A percentile compares a stretch with the other conserved stretches of the same genome.
Evolutionary conservation across 2,329 filamentous ascomycete species (phyloP).

Genomic region (Phialemonium atrogriseum): DNA sequence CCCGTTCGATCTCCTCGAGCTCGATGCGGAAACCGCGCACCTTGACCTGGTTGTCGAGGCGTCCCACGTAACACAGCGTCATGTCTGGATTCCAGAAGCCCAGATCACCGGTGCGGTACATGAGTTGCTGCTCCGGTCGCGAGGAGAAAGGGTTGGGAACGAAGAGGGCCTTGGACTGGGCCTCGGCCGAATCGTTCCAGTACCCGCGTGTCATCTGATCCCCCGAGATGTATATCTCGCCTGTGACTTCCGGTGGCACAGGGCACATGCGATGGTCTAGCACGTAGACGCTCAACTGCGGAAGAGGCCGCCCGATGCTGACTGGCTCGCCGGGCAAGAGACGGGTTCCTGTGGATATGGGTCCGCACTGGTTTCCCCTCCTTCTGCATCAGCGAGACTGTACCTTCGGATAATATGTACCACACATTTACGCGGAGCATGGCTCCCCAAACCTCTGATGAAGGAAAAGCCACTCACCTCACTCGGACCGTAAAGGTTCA

Average conservation of each 20-base stretch:
- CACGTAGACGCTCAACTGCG: constrained; percentile 28
- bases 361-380: too few relatives aligned
- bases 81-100: constrained; percentile 25
- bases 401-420: too few relatives aligned
- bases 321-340: constrained; percentile 18
- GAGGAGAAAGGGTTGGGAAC: too few relatives aligned
- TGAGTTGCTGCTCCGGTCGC: too few relatives aligned
- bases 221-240: constrained; percentile 33
- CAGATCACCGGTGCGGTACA: constrained; percentile 37
- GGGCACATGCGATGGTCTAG: constrained; percentile 19
- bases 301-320: constrained; percentile 26
- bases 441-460: too few relatives aligned
- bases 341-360: too few relatives aligned
- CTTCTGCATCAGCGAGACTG: too few relatives aligned
- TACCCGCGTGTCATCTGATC: constrained; percentile 34
- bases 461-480: constrained; percentile 29
- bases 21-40: constrained; percentile 45
- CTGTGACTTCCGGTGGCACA: constrained; percentile 23
- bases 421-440: too few relatives aligned
- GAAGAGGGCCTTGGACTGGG: too few relatives aligned
- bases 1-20: constrained; percentile 23
- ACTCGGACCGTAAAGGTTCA: constrained; percentile 36
- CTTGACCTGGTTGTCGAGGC: constrained; percentile 47
- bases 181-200: too few relatives aligned
- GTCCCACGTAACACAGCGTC: constrained; percentile 30